Base-by-base conservation (phyloP, 2,329 filamentous ascomycete species). In the Pestalotiopsis sp. region DNA sequence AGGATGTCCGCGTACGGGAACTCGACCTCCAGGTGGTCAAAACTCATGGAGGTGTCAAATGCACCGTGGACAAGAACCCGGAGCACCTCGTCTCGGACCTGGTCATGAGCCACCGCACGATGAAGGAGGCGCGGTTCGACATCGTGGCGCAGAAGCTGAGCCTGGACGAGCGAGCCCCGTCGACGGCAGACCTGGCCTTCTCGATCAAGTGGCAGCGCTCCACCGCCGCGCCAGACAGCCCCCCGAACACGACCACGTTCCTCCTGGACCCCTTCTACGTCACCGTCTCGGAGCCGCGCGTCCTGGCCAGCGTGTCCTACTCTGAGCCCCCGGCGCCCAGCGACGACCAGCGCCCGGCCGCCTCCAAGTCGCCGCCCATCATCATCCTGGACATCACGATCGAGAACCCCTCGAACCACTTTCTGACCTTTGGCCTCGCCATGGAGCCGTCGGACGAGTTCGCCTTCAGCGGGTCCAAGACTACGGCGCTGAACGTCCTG, bases 391-490 rank as follows among this genome's bases (percentile, higher is more conserved):
- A 86, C 57, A 77, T 89, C 77, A 93, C 90, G 3, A 90, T 99
- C 68, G 96, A 99, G 81, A 99, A 99, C 78, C 93, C 95, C 0
- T 98, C 95, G 0, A 92, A 91, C 78, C 96, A 99, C 79, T 97
- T 97, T 80, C 87, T 99, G 64, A 97, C 95, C 0, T 99, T 99
- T 81, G 94, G 93, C 38, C 80, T 98, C 63, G 90, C 86, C 31
- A 97, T 99, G 94, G 95, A 99, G 74, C 92, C 94, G 2, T 95
- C 90, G 77, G 94, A 97, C 72, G 89, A 94, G 66, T 98, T 98
- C 80, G 95, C 94, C 0, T 98, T 99, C 79, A 94, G 93, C 7
- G 96, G 96, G 0, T 85, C 93, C 2, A 98, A 98, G 82, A 87
- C 92, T 72, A 91, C 90, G 13, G 92, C 91, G 1, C 74, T 98